Evolutionary conservation across 2,329 filamentous ascomycete species (phyloP).

Genomic region (Exutisphaerella laricina): DNA sequence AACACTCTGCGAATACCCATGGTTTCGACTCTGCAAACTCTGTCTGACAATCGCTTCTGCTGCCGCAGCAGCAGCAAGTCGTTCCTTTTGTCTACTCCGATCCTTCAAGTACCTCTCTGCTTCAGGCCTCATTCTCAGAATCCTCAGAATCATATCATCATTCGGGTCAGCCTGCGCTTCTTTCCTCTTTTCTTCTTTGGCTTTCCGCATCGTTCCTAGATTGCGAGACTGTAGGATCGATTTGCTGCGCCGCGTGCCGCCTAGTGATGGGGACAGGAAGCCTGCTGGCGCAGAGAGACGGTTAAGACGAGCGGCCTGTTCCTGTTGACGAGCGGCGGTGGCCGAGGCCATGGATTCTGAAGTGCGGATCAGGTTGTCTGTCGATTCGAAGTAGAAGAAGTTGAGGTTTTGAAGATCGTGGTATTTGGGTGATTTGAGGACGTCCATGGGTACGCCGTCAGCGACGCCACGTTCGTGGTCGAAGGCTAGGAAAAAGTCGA

Average conservation of each 20-base stretch:
- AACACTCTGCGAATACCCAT: slow-evolving; percentile 15
- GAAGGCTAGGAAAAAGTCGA: slow-evolving; percentile 90
- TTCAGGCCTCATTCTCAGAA: slow-evolving; percentile 90
- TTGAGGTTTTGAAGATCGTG: slow-evolving; percentile 93
- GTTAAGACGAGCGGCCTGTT: slow-evolving; percentile 46
- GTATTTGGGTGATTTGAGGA: slow-evolving; percentile 96
- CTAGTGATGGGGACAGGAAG: slow-evolving; percentile 52
- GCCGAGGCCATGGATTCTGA: slow-evolving; percentile 93
- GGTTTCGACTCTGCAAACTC: slow-evolving; percentile 60
- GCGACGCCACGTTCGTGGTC: slow-evolving; percentile 79
- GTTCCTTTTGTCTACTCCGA: slow-evolving; percentile 86
- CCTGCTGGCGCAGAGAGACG: slow-evolving; percentile 62
- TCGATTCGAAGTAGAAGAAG: slow-evolving; percentile 97
- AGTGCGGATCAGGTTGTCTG: slow-evolving; percentile 86
- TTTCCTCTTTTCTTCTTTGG: slow-evolving; percentile 91
- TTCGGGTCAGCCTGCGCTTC: slow-evolving; percentile 94
- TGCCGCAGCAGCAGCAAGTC: slow-evolving; percentile 80
- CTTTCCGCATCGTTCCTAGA: slow-evolving; percentile 89
- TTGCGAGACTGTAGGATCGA: slow-evolving; percentile 89
- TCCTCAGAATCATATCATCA: slow-evolving; percentile 96
- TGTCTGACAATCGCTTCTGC: slow-evolving; percentile 93
- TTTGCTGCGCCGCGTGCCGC: slow-evolving; percentile 41
- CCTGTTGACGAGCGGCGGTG: slow-evolving; percentile 70
- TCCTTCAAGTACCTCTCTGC: slow-evolving; percentile 83
- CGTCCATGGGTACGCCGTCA: slow-evolving; percentile 80